phyloP scores from a whole-genome alignment of 1,284 basidiomycete genomes.

The Rhodotorula sp. region DNA sequence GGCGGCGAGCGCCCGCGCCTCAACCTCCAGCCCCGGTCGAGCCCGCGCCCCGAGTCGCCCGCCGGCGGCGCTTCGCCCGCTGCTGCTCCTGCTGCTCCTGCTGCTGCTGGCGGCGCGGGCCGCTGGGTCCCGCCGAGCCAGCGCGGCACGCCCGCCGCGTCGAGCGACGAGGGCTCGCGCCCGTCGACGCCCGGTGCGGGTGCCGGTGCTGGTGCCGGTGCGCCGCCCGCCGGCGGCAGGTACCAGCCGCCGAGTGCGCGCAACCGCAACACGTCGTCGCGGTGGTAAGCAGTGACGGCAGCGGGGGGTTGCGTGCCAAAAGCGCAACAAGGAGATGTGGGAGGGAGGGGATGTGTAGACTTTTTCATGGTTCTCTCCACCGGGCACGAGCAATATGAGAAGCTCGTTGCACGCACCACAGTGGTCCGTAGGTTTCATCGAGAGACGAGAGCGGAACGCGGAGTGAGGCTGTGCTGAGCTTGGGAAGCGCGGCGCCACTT shows the following conservation, averaged over 20 bases:
- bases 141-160: not conserved
- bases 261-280: not conserved
- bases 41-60: constrained; percentile 4
- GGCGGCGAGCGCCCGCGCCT: constrained; percentile 36
- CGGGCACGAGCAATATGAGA: no score
- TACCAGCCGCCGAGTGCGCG: constrained; percentile 13
- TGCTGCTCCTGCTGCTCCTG: constrained; percentile 10
- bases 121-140: constrained; percentile 4
- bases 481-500: not conserved
- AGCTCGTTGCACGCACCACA: no score
- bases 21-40: constrained; percentile 26
- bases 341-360: no score
- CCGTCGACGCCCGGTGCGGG: constrained; percentile 18
- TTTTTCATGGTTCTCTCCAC: no score
- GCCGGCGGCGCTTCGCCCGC: not conserved
- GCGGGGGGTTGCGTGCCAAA: not conserved
- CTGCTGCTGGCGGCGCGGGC: constrained; percentile 10
- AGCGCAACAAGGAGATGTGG: not conserved
- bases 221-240: not conserved
- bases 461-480: not conserved
- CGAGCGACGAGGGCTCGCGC: constrained; percentile 5
- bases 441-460: no score
- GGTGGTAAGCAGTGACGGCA: constrained; percentile 1
- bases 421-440: no score
- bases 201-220: not conserved